A percentile compares a stretch with the other conserved stretches of the same genome.
phyloP scores from a whole-genome alignment of 1,139 yeast genomes.

The Pichia sp. region DNA sequence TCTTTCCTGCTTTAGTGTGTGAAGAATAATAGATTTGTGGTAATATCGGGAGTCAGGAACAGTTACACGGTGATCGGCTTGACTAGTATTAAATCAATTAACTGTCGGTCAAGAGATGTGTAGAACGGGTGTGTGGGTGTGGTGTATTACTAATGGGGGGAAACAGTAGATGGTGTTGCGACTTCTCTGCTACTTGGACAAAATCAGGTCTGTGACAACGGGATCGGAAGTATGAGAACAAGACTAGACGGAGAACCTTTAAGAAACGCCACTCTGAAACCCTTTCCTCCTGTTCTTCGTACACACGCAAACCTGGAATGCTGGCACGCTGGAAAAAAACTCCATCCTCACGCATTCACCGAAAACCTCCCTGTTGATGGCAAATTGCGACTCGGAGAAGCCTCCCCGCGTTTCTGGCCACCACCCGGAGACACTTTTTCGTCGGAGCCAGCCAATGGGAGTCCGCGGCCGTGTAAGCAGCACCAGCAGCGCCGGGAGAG shows the following conservation, averaged over 20 bases:
- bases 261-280: not conserved
- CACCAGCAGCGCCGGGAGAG: not conserved
- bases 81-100: not conserved
- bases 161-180: not conserved
- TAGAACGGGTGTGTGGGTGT: not conserved
- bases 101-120: not conserved
- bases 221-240: not conserved
- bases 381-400: conserved; percentile 13
- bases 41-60: not conserved
- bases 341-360: not conserved
- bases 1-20: not conserved
- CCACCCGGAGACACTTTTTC: not conserved
- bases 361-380: not conserved
- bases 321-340: not conserved
- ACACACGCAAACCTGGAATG: too few species aligned
- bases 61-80: not conserved
- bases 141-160: not conserved
- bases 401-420: conserved; percentile 7
- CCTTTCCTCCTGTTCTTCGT: not conserved
- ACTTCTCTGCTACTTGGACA: not conserved
- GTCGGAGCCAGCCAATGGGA: not conserved
- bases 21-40: not conserved
- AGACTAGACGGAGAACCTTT: not conserved
- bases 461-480: not conserved
- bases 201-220: not conserved